phyloP scores from a whole-genome alignment of 495 filamentous ascomycete genomes.

The Gamarada debralockiae region DNA sequence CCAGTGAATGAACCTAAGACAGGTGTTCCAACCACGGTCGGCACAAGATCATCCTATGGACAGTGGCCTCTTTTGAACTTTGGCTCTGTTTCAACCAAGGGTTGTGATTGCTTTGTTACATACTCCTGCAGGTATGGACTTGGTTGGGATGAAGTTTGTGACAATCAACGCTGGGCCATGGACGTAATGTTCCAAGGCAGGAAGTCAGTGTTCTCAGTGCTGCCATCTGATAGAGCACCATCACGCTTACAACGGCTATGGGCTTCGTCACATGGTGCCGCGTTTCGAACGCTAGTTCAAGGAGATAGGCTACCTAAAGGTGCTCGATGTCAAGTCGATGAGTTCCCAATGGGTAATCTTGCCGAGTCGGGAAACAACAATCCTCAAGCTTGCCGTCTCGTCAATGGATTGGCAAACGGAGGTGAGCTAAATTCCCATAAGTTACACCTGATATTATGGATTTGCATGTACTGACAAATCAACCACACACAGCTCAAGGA shows the following conservation, averaged over 20 bases:
- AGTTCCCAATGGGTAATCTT: slow-evolving; percentile 6
- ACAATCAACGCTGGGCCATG: slow-evolving; percentile 10
- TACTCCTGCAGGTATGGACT: slow-evolving; percentile 8
- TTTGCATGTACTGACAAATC: slow-evolving; percentile 1
- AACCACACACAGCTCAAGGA: slow-evolving; percentile 1
- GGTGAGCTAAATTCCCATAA: neutral
- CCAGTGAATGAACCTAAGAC: neutral
- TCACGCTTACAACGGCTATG: neutral
- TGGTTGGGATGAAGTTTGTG: slow-evolving; percentile 8
- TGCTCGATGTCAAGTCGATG: neutral
- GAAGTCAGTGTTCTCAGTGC: neutral
- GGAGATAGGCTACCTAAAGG: neutral
- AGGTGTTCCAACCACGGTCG: neutral
- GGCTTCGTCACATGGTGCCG: neutral
- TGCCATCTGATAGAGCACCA: neutral
- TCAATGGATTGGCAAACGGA: slow-evolving; percentile 3
- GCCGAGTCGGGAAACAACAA: neutral
- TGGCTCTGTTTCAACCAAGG: neutral
- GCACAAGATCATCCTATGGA: neutral
- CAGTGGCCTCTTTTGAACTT: neutral
- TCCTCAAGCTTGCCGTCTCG: slow-evolving; percentile 3
- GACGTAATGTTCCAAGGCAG: neutral
- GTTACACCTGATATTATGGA: neutral
- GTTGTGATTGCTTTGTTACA: slow-evolving; percentile 5
- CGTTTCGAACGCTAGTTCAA: neutral